These are phyloP conservation scores for Boletus rubroflammeus DNA, from an alignment of 768 basidiomycete genomes.

Conservation along the genomic window DNA sequence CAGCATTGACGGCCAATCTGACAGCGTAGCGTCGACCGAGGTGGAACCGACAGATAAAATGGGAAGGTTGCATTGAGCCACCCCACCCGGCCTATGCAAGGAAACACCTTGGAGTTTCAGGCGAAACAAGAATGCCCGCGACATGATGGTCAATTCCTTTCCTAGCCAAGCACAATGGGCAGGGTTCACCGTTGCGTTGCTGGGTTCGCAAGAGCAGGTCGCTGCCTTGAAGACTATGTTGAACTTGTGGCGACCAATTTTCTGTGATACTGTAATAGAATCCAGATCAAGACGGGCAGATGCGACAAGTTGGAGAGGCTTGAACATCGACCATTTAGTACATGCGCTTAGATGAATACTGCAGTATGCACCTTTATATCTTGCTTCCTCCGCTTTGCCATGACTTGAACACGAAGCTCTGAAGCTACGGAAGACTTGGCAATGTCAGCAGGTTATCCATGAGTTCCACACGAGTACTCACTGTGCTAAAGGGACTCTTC, in stretches of 20 bases:
- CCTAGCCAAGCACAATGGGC: conserved; percentile 57
- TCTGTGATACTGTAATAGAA: conserved; percentile 44
- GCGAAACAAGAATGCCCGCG: conserved; percentile 47
- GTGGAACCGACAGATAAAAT: conserved; percentile 35
- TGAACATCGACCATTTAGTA: conserved; percentile 1
- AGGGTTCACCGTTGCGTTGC: conserved; percentile 41
- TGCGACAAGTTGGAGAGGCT: conserved; percentile 35
- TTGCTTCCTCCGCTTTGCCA: conserved; percentile 18
- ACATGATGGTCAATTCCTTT: conserved; percentile 31
- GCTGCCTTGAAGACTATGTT: conserved; percentile 42
- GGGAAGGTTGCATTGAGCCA: conserved; percentile 25
- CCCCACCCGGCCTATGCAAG: conserved; percentile 42
- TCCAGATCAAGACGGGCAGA: conserved; percentile 42
- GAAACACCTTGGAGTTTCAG: conserved; percentile 41
- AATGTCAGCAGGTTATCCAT: conserved; percentile 2
- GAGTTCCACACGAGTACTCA: conserved; percentile 9
- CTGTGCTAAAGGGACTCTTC: conserved; percentile 25
- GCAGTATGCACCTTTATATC: conserved; percentile 14
- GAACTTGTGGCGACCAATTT: conserved; percentile 37
- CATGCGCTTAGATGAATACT: background rate
- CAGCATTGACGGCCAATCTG: conserved; percentile 62
- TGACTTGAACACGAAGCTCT: conserved; percentile 8
- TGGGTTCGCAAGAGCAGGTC: conserved; percentile 41
- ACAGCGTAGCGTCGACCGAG: conserved; percentile 37
- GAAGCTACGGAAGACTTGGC: conserved; percentile 19